Conservation (phyloP, 331 rosid species). For the Rhamnella rubrinervis region DNA sequence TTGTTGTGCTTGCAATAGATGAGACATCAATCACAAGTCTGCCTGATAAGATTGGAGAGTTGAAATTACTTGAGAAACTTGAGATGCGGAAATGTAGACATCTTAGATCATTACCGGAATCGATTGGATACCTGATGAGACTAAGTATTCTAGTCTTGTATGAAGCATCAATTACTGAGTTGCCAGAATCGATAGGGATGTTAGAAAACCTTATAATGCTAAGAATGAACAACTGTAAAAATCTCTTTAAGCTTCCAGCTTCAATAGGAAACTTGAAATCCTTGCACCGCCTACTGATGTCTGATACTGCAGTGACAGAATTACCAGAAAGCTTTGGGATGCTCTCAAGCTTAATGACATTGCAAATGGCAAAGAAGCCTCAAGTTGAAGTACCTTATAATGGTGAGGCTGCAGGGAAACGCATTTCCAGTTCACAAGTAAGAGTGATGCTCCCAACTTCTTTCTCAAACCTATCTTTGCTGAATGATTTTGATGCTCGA, state of each 20-base stretch:
- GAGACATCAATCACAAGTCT: slow-evolving; percentile 35
- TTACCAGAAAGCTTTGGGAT: slow-evolving; percentile 61
- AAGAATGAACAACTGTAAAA: slow-evolving; percentile 36
- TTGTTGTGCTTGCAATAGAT: slow-evolving; percentile 33
- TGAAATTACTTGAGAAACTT: slow-evolving; percentile 45
- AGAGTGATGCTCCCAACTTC: slow-evolving; percentile 37
- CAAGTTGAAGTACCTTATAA: background rate
- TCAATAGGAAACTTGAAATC: slow-evolving; percentile 54
- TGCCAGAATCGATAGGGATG: slow-evolving; percentile 47
- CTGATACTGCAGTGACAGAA: slow-evolving; percentile 38
- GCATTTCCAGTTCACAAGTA: slow-evolving; percentile 3
- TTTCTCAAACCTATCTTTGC: slow-evolving; percentile 44
- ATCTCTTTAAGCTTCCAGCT: slow-evolving; percentile 44
- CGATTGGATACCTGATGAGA: slow-evolving; percentile 41
- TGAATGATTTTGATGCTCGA: slow-evolving; percentile 40
- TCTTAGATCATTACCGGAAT: slow-evolving; percentile 50
- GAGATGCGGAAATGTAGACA: slow-evolving; percentile 39
- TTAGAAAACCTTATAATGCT: slow-evolving; percentile 50
- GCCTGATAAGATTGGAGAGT: slow-evolving; percentile 48
- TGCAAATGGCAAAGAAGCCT: slow-evolving; percentile 42
- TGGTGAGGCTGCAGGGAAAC: background rate
- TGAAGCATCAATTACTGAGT: slow-evolving; percentile 37
- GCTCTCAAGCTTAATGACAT: slow-evolving; percentile 50
- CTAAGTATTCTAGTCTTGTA: slow-evolving; percentile 39
- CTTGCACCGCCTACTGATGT: slow-evolving; percentile 41